Conservation (phyloP, 139 green algal genomes). For the Raphidocelis subcapitata region DNA sequence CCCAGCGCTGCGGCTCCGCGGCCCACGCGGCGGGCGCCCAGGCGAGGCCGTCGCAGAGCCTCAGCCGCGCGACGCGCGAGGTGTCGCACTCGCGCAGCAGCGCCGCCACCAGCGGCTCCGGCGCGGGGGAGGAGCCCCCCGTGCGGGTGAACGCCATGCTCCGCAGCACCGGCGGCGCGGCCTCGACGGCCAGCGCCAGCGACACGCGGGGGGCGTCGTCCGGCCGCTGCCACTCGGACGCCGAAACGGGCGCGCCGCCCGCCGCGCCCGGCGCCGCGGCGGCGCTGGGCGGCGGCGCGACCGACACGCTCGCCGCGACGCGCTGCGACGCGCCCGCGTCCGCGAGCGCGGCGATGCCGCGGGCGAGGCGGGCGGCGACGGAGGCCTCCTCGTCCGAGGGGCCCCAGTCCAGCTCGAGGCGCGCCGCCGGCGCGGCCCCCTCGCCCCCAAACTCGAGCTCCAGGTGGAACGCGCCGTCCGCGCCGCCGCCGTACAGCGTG, state of each 20-base stretch:
- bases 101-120: constrained; percentile 34
- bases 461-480: constrained; percentile 42
- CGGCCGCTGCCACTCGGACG: constrained; percentile 32
- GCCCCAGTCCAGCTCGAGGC: constrained; percentile 23
- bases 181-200: constrained; percentile 5
- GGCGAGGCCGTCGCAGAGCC: constrained; percentile 47
- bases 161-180: constrained; percentile 34
- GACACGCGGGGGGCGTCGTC: neutral
- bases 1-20: constrained; percentile 17
- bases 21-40: constrained; percentile 48
- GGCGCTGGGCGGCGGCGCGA: neutral
- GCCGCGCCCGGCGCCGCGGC: constrained; percentile 14
- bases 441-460: constrained; percentile 36
- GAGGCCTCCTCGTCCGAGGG: neutral
- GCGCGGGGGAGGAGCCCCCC: constrained; percentile 9
- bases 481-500: constrained; percentile 20
- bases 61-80: constrained; percentile 47
- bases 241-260: constrained; percentile 25
- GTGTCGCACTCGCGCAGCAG: constrained; percentile 51
- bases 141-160: constrained; percentile 42
- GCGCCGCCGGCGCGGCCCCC: neutral
- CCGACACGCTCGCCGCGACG: neutral
- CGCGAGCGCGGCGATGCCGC: too few species aligned
- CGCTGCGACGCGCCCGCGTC: too few species aligned
- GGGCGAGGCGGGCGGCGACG: neutral